Evolutionary conservation across 1,284 basidiomycete genomes (phyloP).

Genomic region (Naganishia sp.): DNA sequence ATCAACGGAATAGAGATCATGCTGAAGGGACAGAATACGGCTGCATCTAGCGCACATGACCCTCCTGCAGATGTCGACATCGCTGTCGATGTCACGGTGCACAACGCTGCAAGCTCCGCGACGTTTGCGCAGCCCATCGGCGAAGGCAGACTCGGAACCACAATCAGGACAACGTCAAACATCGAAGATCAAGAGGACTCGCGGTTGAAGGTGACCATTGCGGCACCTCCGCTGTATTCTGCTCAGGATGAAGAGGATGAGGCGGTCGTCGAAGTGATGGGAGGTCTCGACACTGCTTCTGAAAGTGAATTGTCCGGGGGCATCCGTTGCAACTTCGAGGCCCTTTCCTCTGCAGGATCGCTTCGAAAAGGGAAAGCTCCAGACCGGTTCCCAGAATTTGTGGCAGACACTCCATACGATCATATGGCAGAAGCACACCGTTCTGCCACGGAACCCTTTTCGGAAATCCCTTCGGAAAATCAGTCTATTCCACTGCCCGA

Average conservation of each 20-base stretch:
- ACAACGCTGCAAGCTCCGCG: not conserved
- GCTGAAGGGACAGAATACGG: not conserved
- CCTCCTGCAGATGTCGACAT: not conserved
- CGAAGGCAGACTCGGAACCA: not conserved
- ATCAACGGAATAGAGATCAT: not conserved
- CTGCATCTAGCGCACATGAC: too few relatives aligned
- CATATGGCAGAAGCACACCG: too few relatives aligned
- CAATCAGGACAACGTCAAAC: not conserved
- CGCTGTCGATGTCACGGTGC: not conserved
- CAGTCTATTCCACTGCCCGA: too few relatives aligned
- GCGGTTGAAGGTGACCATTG: not conserved
- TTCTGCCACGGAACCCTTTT: too few relatives aligned
- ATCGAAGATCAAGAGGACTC: too few relatives aligned
- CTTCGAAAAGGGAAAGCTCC: not conserved
- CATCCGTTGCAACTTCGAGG: not conserved
- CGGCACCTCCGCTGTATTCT: not conserved
- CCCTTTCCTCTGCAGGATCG: slow-evolving; percentile 7
- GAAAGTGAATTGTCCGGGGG: slow-evolving; percentile 1
- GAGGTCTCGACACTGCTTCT: not conserved
- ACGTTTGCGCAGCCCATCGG: not conserved
- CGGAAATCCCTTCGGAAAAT: too few relatives aligned
- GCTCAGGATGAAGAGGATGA: slow-evolving; percentile 27
- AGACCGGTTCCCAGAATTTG: not conserved
- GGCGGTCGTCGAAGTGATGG: slow-evolving; percentile 11
- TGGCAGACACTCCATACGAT: not conserved